phyloP scores from a whole-genome alignment of 495 filamentous ascomycete species.

The Aspergillus sclerotiicarbonarius region DNA sequence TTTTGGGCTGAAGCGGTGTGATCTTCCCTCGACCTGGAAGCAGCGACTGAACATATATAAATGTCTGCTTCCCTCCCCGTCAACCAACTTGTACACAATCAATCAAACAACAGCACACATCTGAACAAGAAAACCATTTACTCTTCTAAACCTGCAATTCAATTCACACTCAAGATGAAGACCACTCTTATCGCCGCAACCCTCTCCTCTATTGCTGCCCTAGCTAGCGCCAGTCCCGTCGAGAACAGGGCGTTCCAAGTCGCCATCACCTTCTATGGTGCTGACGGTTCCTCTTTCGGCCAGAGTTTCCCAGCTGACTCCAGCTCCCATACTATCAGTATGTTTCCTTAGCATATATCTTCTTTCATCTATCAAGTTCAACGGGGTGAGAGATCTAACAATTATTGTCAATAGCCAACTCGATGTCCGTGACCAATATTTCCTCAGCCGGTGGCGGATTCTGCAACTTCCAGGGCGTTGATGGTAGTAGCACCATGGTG shows the following conservation, averaged over 20 bases:
- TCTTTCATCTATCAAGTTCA: background rate
- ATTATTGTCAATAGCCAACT: background rate
- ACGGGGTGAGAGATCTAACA: background rate
- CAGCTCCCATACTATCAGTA: background rate
- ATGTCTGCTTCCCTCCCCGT: no score
- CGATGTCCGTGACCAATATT: background rate
- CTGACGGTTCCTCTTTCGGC: background rate
- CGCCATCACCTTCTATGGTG: background rate
- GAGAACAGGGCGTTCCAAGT: background rate
- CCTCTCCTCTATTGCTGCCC: background rate
- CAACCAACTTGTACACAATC: no score
- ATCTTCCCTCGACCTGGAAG: no score
- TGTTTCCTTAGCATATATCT: background rate
- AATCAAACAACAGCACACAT: no score
- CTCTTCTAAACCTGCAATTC: no score
- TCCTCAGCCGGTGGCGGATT: background rate
- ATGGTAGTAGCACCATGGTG: background rate
- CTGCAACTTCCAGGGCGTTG: background rate
- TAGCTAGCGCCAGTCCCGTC: background rate
- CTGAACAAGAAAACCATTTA: no score
- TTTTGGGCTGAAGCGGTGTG: no score
- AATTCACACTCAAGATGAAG: background rate
- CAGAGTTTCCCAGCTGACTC: background rate
- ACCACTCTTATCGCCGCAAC: background rate
- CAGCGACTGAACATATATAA: no score